These are phyloP conservation scores for Colletotrichum filicis DNA, from an alignment of 2,329 filamentous ascomycete species.

Conservation along the genomic window DNA sequence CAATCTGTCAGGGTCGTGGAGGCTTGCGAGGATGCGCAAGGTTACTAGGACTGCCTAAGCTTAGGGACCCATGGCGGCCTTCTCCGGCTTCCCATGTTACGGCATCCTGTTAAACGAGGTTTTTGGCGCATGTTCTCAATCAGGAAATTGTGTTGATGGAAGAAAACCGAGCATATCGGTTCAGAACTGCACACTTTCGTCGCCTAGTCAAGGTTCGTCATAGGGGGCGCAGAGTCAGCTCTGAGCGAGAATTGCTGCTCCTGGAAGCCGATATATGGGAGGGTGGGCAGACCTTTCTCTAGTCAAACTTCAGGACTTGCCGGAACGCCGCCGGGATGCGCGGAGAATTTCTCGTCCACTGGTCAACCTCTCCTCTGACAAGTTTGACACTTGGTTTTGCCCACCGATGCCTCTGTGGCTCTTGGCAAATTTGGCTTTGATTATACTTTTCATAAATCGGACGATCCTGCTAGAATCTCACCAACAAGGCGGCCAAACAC, in stretches of 20 bases:
- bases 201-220: background rate
- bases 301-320: background rate
- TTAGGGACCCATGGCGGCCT: background rate
- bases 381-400: constrained; percentile 16
- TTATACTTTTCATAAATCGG: background rate
- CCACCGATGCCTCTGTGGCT: background rate
- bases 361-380: constrained; percentile 11
- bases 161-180: background rate
- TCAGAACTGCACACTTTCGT: background rate
- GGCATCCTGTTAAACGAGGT: background rate
- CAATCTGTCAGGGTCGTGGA: background rate
- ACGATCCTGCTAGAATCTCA: background rate
- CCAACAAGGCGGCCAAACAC: background rate
- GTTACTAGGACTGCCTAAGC: background rate
- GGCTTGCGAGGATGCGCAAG: background rate
- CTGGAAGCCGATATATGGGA: background rate
- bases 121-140: background rate
- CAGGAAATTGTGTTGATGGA: background rate
- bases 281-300: background rate
- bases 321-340: background rate
- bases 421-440: background rate
- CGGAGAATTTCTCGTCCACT: background rate
- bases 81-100: background rate
- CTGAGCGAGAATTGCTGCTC: background rate
- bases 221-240: background rate